phyloP scores from a whole-genome alignment of 2,329 filamentous ascomycete species.

The Fusarium veterinarium region DNA sequence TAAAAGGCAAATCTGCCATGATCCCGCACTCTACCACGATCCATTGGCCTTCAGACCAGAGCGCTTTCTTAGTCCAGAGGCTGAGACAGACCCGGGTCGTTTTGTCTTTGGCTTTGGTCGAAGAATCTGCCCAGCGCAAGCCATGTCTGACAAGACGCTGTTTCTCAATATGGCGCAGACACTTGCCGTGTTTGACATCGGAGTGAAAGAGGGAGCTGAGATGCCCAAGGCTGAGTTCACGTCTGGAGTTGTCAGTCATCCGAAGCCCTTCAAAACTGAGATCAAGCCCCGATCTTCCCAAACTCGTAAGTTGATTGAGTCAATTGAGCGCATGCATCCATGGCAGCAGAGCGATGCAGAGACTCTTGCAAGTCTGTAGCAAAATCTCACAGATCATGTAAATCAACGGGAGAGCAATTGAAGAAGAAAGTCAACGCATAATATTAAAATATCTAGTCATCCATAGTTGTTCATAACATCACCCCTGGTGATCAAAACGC shows the following conservation, averaged over 20 bases:
- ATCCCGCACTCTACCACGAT: constrained; percentile 17
- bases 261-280: constrained; percentile 6
- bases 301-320: constrained; percentile 14
- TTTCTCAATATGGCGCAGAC: constrained; percentile 53
- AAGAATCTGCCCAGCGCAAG: constrained; percentile 48
- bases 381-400: background rate
- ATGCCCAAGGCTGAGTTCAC: constrained; percentile 7
- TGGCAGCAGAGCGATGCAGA: constrained; percentile 31
- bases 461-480: constrained; percentile 11
- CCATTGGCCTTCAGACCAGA: constrained; percentile 28
- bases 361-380: background rate
- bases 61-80: constrained; percentile 11
- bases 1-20: constrained; percentile 30
- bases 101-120: constrained; percentile 51
- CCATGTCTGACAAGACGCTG: constrained; percentile 44
- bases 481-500: constrained; percentile 42
- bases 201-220: background rate
- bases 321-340: constrained; percentile 15
- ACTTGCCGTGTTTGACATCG: constrained; percentile 58
- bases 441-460: constrained; percentile 26
- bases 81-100: constrained; percentile 42
- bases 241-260: constrained; percentile 31
- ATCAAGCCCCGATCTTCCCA: constrained; percentile 20
- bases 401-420: accelerated
- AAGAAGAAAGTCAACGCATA: background rate